Evolutionary conservation across 2,329 filamentous ascomycete genomes (phyloP).

Genomic region (Fusarium solani-melongenae): DNA sequence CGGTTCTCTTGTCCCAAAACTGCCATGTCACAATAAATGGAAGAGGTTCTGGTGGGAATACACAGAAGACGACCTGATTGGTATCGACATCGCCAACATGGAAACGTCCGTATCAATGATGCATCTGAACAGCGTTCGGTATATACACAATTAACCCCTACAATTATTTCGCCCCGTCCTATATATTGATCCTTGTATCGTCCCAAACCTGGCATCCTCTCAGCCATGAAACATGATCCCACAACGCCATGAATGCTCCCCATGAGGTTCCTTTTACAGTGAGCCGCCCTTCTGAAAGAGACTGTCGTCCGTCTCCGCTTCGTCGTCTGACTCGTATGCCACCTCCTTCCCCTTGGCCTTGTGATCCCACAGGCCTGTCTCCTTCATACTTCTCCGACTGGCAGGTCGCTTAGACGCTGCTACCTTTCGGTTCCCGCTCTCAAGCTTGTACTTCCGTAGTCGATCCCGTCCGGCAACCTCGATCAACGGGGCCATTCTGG

Average conservation of each 20-base stretch:
- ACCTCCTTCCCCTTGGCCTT: conserved; percentile 64
- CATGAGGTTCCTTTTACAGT: conserved; percentile 45
- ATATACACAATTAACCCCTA: conserved; percentile 26
- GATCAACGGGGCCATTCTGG: conserved; percentile 42
- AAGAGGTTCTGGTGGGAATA: not conserved
- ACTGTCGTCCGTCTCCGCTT: conserved; percentile 46
- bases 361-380: conserved; percentile 47
- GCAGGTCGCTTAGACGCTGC: conserved; percentile 48
- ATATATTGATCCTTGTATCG: not conserved
- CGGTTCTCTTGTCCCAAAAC: not conserved
- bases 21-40: not conserved
- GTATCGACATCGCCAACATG: not conserved
- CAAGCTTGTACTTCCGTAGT: conserved; percentile 39
- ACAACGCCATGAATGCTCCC: conserved; percentile 38
- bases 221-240: conserved; percentile 13
- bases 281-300: conserved; percentile 55
- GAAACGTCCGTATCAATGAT: not conserved
- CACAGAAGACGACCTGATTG: not conserved
- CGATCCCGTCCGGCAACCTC: conserved; percentile 51
- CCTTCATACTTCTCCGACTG: conserved; percentile 57
- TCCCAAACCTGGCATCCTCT: not conserved
- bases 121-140: conserved; percentile 24
- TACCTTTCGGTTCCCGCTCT: conserved; percentile 40
- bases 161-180: conserved; percentile 34
- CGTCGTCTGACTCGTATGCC: conserved; percentile 51